These are phyloP conservation scores for Syncephalastrum contaminatum DNA, from an alignment of 371 early-diverging fungal genomes.

Conservation along the genomic window DNA sequence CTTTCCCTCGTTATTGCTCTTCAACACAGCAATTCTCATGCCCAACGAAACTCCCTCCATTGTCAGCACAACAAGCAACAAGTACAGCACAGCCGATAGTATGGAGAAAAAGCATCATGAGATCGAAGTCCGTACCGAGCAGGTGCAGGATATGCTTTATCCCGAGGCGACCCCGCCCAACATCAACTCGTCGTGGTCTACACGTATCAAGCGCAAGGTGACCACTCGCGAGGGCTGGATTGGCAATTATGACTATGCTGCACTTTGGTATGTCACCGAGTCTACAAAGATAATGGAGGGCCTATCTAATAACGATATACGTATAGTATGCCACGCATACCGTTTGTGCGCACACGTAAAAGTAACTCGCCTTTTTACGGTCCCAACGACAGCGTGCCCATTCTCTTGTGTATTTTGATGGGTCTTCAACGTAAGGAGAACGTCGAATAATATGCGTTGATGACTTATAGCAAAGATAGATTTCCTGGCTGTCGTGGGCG, in stretches of 20 bases:
- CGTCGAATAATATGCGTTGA: not conserved
- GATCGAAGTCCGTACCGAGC: conserved; percentile 14
- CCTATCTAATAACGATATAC: not conserved
- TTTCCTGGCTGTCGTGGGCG: conserved; percentile 52
- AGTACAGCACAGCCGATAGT: not conserved
- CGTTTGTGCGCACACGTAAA: conserved; percentile 14
- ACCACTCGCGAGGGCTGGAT: conserved; percentile 27
- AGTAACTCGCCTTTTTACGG: conserved; percentile 30
- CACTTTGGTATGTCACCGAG: conserved; percentile 23
- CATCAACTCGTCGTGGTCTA: conserved; percentile 3
- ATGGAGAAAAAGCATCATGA: conserved; percentile 10
- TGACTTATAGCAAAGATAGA: conserved; percentile 12
- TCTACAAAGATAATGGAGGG: not conserved
- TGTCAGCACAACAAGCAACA: conserved; percentile 4
- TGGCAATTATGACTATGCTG: conserved; percentile 33
- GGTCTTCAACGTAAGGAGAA: conserved; percentile 28
- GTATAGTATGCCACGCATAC: conserved; percentile 30
- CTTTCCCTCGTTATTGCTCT: conserved; percentile 4
- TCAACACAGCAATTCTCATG: conserved; percentile 12
- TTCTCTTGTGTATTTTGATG: conserved; percentile 30
- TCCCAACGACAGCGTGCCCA: conserved; percentile 29
- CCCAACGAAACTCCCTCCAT: not conserved
- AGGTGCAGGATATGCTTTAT: conserved; percentile 13
- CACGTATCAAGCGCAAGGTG: conserved; percentile 11
- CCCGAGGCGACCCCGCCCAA: conserved; percentile 9